A percentile compares a stretch with the other conserved stretches of the same genome.
Conservation (phyloP, 805 yeast species). For the Kuraishia hungarica region DNA sequence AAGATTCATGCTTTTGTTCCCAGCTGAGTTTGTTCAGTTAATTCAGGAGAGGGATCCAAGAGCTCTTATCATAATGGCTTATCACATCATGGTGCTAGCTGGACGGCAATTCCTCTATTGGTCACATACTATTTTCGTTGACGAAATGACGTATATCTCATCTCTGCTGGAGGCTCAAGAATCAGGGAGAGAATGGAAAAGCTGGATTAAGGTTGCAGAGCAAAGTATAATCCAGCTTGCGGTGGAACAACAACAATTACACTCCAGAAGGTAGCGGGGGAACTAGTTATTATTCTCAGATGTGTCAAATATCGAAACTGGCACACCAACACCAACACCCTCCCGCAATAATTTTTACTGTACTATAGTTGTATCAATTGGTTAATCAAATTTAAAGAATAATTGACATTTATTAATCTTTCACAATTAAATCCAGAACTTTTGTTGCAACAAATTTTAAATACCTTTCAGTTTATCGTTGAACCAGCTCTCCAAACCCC, state of each 20-base stretch:
- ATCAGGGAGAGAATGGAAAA: neutral
- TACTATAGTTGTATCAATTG: neutral
- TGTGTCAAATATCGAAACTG: neutral
- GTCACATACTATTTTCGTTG: neutral
- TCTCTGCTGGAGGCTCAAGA: neutral
- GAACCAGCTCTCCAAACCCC: constrained; percentile 18
- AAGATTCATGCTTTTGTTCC: constrained; percentile 13
- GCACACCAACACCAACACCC: too few species aligned
- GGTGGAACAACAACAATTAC: neutral
- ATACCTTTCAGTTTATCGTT: constrained; percentile 9
- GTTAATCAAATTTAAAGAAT: too few species aligned
- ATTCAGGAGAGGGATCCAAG: constrained; percentile 11
- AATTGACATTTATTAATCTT: neutral
- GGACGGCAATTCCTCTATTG: neutral
- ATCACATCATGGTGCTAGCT: constrained; percentile 10
- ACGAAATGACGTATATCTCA: constrained; percentile 1
- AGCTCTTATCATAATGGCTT: constrained; percentile 12
- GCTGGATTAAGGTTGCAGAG: constrained; percentile 1
- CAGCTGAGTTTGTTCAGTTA: constrained; percentile 9
- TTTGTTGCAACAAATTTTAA: neutral
- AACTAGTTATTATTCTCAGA: too few species aligned
- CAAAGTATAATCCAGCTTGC: neutral
- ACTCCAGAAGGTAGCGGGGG: neutral
- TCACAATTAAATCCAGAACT: neutral
- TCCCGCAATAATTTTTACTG: neutral